Base-by-base conservation (phyloP, 768 basidiomycete genomes). In the Leccinum disarticulatum region DNA sequence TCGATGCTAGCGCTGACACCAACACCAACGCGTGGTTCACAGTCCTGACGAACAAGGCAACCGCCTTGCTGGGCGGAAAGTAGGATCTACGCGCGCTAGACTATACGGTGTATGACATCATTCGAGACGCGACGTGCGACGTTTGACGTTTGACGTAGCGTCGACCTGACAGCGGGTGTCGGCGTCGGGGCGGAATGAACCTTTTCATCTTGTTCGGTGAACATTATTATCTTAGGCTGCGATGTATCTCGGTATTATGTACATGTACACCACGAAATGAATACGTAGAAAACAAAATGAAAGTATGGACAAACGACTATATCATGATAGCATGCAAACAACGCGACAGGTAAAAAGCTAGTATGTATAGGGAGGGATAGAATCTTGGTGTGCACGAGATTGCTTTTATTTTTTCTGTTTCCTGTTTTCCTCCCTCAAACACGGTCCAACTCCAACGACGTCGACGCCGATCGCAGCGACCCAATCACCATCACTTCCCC, bases 31-130 rank as follows among this genome's bases (percentile, higher is more conserved):
- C 25, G 25, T 25, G 25, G 25, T 25, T 25, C 25, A 25, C 25
- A 25, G 25, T 25, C n/a, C 77, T 90, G 48, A 68, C 66, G 6
- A 90, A 89, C 65, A 66, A 75, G 30, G 84, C 82, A 33, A 79
- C 84, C 6, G 56, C 77, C 48, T 73, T 73, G 51, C 69, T 87
- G 36, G 81, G 66, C 19, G 28, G 55, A 47, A 59, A 53, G 53
- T 67, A 51, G 59, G 11, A 10, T 41, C 36, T 38, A 7, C 2
- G 6, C 14, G 6, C 35, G 14, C 35, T 6, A 14, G 2, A 22
- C 22, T 22, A 22, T 36, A 14, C 14, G 22, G 22, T 22, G 22
- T 38, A 17, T 43, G n/a, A 41, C n/a, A n/a, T 43, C 41, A 43
- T 43, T 38, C 5, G 7, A 38, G 15, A 38, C 14, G 13, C 36